Evolutionary conservation across 164 flowering plant species (phyloP).

Genomic region (Vitis amurensis): DNA sequence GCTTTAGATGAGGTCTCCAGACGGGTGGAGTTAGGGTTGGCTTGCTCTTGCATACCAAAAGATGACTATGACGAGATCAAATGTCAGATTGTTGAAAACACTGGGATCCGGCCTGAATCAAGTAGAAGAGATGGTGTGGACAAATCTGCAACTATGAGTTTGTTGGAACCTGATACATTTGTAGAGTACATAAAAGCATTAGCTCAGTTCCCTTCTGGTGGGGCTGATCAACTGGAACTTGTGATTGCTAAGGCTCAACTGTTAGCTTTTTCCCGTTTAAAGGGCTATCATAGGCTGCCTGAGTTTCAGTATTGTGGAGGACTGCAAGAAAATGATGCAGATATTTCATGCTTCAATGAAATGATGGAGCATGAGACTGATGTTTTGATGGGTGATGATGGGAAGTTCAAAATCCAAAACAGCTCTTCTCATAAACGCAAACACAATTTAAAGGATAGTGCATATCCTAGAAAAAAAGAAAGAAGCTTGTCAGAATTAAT

Average conservation of each 20-base stretch:
- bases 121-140: constrained; percentile 40
- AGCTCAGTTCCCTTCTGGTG: constrained; percentile 37
- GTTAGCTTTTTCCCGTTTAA: constrained; percentile 42
- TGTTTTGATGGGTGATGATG: constrained; percentile 4
- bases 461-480: constrained; percentile 38
- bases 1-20: constrained; percentile 62
- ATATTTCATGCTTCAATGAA: constrained; percentile 5
- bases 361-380: constrained; percentile 6
- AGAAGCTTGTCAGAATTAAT: constrained; percentile 44
- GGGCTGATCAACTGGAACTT: constrained; percentile 41
- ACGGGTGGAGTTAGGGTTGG: constrained; percentile 50
- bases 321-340: constrained; percentile 31
- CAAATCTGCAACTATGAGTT: constrained; percentile 19
- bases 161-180: constrained; percentile 46
- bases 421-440: constrained; percentile 33
- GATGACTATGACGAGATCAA: constrained; percentile 34
- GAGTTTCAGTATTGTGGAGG: constrained; percentile 34
- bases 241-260: constrained; percentile 54
- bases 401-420: constrained; percentile 5
- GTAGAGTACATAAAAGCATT: constrained; percentile 38
- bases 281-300: constrained; percentile 39
- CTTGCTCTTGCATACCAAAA: constrained; percentile 53
- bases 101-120: constrained; percentile 50
- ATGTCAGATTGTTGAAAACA: constrained; percentile 46
- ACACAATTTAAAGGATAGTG: constrained; percentile 36